These are phyloP conservation scores for Boletus rufocinnamomeus DNA, from an alignment of 768 basidiomycete genomes.

Conservation along the genomic window DNA sequence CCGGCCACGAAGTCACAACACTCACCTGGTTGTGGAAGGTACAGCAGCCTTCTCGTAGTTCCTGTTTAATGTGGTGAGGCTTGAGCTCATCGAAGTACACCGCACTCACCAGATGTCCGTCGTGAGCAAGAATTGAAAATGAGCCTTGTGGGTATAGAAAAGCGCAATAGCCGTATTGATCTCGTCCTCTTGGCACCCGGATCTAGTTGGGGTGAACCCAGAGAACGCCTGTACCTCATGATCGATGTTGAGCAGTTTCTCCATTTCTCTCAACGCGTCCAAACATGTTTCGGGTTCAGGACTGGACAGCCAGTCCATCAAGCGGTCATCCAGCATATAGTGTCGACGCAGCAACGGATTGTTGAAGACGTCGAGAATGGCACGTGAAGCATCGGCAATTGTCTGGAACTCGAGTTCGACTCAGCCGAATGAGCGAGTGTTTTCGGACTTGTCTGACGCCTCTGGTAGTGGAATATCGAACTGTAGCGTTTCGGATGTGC, in stretches of 20 bases:
- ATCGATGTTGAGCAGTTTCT: too few relatives aligned
- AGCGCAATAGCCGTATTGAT: background rate
- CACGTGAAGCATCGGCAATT: too few relatives aligned
- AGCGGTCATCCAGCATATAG: too few relatives aligned
- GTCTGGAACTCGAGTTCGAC: conserved; percentile 2
- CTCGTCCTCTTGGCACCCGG: background rate
- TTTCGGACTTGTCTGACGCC: conserved; percentile 2
- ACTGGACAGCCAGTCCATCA: too few relatives aligned
- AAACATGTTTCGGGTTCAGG: too few relatives aligned
- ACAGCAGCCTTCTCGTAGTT: background rate
- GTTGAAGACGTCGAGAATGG: too few relatives aligned
- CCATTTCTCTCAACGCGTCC: too few relatives aligned
- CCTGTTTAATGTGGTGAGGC: background rate
- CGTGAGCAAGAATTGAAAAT: conserved; percentile 15
- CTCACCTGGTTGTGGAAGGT: background rate
- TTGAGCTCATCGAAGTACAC: background rate
- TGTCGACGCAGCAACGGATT: too few relatives aligned
- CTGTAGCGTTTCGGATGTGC: background rate
- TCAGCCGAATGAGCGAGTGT: conserved; percentile 3
- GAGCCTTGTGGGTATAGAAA: conserved; percentile 3
- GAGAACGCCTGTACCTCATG: conserved; percentile 1
- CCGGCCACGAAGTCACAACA: accelerated
- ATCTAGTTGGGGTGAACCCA: background rate
- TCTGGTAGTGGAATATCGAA: background rate
- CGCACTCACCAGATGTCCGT: too few relatives aligned